Evolutionary conservation across 1,284 basidiomycete species (phyloP), one percentile per base, ranked within the genome.

Genomic region (Somion occarium): DNA sequence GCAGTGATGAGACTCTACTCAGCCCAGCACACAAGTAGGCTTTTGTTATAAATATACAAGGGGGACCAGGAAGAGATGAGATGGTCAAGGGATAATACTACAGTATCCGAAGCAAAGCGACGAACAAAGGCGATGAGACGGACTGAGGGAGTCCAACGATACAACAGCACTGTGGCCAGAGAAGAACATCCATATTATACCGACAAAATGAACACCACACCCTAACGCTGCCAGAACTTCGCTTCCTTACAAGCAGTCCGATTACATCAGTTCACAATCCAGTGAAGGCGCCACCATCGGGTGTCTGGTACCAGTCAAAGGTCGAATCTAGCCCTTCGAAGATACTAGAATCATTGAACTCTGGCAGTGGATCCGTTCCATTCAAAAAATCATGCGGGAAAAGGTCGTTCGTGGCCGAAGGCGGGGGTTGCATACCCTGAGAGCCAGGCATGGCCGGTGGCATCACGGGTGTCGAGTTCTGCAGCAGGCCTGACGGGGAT

Each of bases 321-420:
- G n/a, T n/a, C n/a, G 30, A 15, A 34, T 34, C 7, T 7, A 34
- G 7, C 30, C 30, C 7, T 7, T 34, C 30, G 30, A 34, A 34
- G 30, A 7, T 34, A 34, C 15, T 34, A 7, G 15, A 15, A 34
- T 34, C 30, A 34, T 7, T 7, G 30, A 34, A 34, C 30, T 34
- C 7, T 34, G 15, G 30, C 30, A 7, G 24, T 25, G 15, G 25
- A 45, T 20, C n/a, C 25, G 34, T 23, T 37, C 19, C 39, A 26
- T 25, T 27, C 44, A 25, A 27, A 34, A 15, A 78, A 22, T 18
- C 30, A n/a, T n/a, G n/a, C 34, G 20, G 30, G 38, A 78, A n/a
- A 59, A 46, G 61, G 46, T 60, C 61, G 23, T 63, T 62, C 25
- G 53, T 18, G 3, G 34, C 18, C 20, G 49, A 39, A 7, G 20